Evolutionary conservation across 805 yeast species (phyloP).

Genomic region (Sungouiella thailandica): DNA sequence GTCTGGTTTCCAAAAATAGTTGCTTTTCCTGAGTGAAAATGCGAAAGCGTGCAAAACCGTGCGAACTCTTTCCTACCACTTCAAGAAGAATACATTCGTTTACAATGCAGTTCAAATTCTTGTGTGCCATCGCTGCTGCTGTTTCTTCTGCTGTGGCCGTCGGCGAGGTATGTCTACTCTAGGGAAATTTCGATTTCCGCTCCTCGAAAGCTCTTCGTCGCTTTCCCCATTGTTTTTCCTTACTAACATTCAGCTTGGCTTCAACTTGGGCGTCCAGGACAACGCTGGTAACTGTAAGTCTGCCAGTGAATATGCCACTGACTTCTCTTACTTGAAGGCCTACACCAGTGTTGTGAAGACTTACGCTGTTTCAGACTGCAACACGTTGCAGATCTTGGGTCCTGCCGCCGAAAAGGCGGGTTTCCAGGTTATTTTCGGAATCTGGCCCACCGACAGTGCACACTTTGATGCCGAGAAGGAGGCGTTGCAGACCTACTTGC

Average conservation of each 20-base stretch:
- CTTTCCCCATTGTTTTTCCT: not conserved
- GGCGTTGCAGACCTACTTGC: constrained; percentile 69
- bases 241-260: constrained; percentile 16
- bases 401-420: constrained; percentile 82
- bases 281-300: constrained; percentile 72
- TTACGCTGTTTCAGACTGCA: constrained; percentile 91
- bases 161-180: constrained; percentile 43
- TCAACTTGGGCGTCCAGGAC: constrained; percentile 82
- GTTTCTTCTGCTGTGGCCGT: constrained; percentile 49
- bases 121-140: constrained; percentile 45
- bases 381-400: constrained; percentile 77
- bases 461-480: constrained; percentile 71
- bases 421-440: constrained; percentile 73
- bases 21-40: no score
- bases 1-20: no score
- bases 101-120: constrained; percentile 35
- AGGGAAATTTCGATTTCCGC: not conserved
- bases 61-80: constrained; percentile 1
- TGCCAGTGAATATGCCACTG: constrained; percentile 63
- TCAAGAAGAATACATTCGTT: constrained; percentile 1
- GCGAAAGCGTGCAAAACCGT: no score
- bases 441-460: constrained; percentile 89
- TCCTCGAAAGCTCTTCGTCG: not conserved
- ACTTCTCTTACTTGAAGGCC: constrained; percentile 53
- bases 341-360: constrained; percentile 71